Evolutionary conservation across 805 yeast species (phyloP).

Genomic region (Ascoidea rubescens): DNA sequence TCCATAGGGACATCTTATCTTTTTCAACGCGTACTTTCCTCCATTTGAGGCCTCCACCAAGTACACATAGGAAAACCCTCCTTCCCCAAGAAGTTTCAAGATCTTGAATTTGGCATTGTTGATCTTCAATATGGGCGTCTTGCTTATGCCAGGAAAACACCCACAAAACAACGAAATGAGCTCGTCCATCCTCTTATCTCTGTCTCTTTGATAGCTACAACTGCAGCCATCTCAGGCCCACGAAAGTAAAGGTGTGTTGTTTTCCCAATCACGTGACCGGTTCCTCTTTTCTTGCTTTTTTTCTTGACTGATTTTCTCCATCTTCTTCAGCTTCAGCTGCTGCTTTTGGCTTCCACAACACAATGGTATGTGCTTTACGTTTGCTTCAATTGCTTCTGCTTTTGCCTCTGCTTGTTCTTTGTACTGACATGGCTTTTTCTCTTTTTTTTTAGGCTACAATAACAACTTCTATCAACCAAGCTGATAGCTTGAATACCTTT

Average conservation of each 20-base stretch:
- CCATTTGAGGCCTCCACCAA: constrained; percentile 40
- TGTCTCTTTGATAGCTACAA: too few relatives aligned
- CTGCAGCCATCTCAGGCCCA: too few relatives aligned
- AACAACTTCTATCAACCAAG: constrained; percentile 19
- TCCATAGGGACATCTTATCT: constrained; percentile 81
- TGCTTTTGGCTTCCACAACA: too few relatives aligned
- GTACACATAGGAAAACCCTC: constrained; percentile 80
- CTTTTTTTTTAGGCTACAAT: neutral
- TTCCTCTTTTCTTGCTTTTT: too few relatives aligned
- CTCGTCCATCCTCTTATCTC: neutral
- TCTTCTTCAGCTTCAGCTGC: too few relatives aligned
- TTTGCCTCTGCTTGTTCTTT: too few relatives aligned
- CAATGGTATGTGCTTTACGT: too few relatives aligned
- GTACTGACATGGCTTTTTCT: too few relatives aligned
- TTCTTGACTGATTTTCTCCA: too few relatives aligned
- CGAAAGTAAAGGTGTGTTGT: too few relatives aligned
- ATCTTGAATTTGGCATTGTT: constrained; percentile 52
- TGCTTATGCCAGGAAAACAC: constrained; percentile 4
- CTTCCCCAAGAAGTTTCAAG: constrained; percentile 70
- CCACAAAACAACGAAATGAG: constrained; percentile 3
- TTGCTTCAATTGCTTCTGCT: too few relatives aligned
- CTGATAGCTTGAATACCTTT: constrained; percentile 42
- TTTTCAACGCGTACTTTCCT: constrained; percentile 61
- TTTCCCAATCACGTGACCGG: too few relatives aligned
- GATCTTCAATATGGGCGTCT: constrained; percentile 26